Base-by-base conservation (phyloP, 2,329 filamentous ascomycete species). In the Neofusicoccum cordaticola region DNA sequence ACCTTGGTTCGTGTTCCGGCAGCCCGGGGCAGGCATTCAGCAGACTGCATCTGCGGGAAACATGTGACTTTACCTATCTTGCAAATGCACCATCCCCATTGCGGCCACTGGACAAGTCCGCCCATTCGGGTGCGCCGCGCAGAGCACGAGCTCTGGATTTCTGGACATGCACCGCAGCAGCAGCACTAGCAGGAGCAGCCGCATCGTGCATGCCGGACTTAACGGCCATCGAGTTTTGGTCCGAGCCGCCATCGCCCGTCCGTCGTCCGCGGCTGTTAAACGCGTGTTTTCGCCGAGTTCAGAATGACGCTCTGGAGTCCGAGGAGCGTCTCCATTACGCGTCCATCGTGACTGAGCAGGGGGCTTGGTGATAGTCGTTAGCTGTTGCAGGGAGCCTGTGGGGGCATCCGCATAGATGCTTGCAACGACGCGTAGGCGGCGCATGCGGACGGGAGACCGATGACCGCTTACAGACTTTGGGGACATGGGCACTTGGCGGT, bases 51-150 rank as follows among this genome's bases (percentile, higher is more conserved):
- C 56, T 47, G 56, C 56, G 56, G 8, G 22, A 58, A 47, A 58
- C 53, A 58, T 58, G 53, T 58, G 53, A 58, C 53, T 34, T 45
- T 58, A 39, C 35, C 42, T 39, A 58, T 37, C n/a, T 57, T 42
- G 37, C 52, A 8, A n/a, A 57, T 57, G 52, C 22, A 15, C 39
- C 11, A 15, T 45, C 27, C 27, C 15, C 27, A 15, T 51, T 27
- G 22, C 27, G 27, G 11, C 19, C 19, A 8, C n/a, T 27, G 41
- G 34, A 39, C 31, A n/a, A 22, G 39, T 22, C 53, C 53, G 27
- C 53, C 41, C 39, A 31, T n/a, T 35, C 19, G 53, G 53, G 41
- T 34, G 22, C 41, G 41, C 53, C n/a, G 39, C 41, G 53, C 13
- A 58, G 53, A 58, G 53, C 53, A 58, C 39, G 39, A 58, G 53